Evolutionary conservation across 352 stramenopile genomes (phyloP).

Genomic region (Phytophthora boehmeriae): DNA sequence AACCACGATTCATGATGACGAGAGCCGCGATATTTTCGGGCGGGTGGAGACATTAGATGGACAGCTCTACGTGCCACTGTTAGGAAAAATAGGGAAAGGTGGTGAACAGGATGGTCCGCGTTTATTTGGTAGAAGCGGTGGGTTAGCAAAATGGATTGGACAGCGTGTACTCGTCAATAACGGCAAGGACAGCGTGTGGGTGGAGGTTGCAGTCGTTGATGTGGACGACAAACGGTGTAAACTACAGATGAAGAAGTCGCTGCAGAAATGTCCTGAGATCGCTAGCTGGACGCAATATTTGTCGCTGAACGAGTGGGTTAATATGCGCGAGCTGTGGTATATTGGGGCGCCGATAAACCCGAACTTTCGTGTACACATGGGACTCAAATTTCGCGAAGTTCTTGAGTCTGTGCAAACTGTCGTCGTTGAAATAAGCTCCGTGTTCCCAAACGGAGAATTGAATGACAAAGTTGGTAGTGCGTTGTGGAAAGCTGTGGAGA

Average conservation of each 20-base stretch:
- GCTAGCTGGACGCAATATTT: slow-evolving; percentile 50
- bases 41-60: slow-evolving; percentile 67
- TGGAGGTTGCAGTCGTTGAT: slow-evolving; percentile 61
- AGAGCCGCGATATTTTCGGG: slow-evolving; percentile 44
- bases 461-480: slow-evolving; percentile 57
- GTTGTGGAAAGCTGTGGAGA: slow-evolving; percentile 64
- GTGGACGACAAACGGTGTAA: slow-evolving; percentile 72
- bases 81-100: slow-evolving; percentile 37
- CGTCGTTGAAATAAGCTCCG: slow-evolving; percentile 75
- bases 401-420: slow-evolving; percentile 64
- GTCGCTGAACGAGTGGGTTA: slow-evolving; percentile 53
- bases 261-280: slow-evolving; percentile 43
- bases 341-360: slow-evolving; percentile 57
- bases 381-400: slow-evolving; percentile 61
- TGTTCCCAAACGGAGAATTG: slow-evolving; percentile 71
- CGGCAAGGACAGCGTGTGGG: slow-evolving; percentile 69
- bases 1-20: slow-evolving; percentile 62
- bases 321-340: slow-evolving; percentile 57
- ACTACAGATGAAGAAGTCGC: slow-evolving; percentile 60
- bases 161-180: slow-evolving; percentile 74
- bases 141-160: slow-evolving; percentile 56
- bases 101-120: slow-evolving; percentile 41
- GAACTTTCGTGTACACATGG: slow-evolving; percentile 72
- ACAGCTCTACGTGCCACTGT: slow-evolving; percentile 60
- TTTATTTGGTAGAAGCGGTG: slow-evolving; percentile 44